Evolutionary conservation across 176 grass and related monocot species (phyloP).

Genomic region (Ensete glaucum): DNA sequence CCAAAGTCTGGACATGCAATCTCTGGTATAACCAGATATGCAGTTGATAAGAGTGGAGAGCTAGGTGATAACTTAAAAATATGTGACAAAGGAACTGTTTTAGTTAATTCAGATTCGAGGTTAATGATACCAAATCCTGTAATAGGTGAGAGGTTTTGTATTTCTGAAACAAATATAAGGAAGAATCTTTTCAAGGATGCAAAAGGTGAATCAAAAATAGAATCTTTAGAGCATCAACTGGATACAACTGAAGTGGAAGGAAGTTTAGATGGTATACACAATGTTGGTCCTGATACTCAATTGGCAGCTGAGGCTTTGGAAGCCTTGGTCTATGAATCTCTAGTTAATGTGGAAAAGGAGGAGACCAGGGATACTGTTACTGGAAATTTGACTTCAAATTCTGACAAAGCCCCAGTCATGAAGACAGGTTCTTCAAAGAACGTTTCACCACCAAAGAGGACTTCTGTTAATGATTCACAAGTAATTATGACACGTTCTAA

Average conservation of each 20-base stretch:
- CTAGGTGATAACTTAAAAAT: neutral
- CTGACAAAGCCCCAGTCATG: constrained; percentile 6
- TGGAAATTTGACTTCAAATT: constrained; percentile 12
- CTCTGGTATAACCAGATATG: neutral
- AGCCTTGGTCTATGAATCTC: constrained; percentile 38
- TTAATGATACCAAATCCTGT: neutral
- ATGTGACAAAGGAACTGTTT: neutral
- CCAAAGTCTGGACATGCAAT: neutral
- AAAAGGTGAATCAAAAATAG: constrained; percentile 33
- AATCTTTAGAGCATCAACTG: constrained; percentile 29
- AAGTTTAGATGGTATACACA: constrained; percentile 10
- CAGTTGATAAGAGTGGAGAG: neutral
- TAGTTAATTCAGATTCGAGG: constrained; percentile 1
- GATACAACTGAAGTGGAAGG: constrained; percentile 15
- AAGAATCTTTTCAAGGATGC: constrained; percentile 59
- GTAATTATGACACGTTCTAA: constrained; percentile 32
- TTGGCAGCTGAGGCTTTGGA: constrained; percentile 80
- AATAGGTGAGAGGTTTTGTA: neutral
- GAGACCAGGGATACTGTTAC: constrained; percentile 25
- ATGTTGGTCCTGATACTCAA: constrained; percentile 78
- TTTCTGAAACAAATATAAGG: constrained; percentile 5
- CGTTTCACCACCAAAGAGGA: constrained; percentile 24
- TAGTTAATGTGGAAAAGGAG: constrained; percentile 29
- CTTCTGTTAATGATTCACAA: constrained; percentile 18
- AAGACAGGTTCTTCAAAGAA: constrained; percentile 21